Percentiles rank a stretch among this genome's conserved stretches.
Evolutionary conservation across 2,329 filamentous ascomycete species (phyloP).

Genomic region (Claviceps paspali): DNA sequence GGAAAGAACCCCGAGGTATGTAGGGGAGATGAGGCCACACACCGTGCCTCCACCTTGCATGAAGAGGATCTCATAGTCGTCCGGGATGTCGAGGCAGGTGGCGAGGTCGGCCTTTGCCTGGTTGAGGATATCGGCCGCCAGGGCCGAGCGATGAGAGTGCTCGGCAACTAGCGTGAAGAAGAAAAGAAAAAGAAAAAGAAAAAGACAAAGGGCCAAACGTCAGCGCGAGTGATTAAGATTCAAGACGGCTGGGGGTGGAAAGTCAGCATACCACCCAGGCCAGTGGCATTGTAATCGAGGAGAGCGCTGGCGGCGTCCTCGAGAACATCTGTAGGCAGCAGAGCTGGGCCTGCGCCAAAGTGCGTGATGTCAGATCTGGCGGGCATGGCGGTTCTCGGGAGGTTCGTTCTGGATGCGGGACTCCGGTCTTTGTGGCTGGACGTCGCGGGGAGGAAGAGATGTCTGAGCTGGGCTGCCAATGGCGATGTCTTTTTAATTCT

Average conservation of each 20-base stretch:
- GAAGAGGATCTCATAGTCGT: slow-evolving; percentile 77
- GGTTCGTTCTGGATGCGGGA: background rate
- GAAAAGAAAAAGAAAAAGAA: too few species aligned
- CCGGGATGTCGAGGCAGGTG: slow-evolving; percentile 64
- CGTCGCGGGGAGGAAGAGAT: too few species aligned
- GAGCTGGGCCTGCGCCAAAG: slow-evolving; percentile 84
- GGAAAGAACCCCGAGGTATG: too few species aligned
- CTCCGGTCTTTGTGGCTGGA: too few species aligned
- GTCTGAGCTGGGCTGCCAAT: too few species aligned
- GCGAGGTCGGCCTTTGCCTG: slow-evolving; percentile 61
- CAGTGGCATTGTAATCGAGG: slow-evolving; percentile 65
- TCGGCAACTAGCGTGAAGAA: slow-evolving; percentile 44
- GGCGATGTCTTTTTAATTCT: too few species aligned
- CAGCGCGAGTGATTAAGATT: too few species aligned
- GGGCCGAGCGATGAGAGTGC: slow-evolving; percentile 72
- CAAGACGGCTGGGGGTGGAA: too few species aligned
- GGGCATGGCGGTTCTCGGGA: background rate
- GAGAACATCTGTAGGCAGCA: slow-evolving; percentile 67
- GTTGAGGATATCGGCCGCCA: slow-evolving; percentile 65
- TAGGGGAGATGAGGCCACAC: background rate
- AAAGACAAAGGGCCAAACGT: too few species aligned
- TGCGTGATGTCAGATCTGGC: slow-evolving; percentile 57
- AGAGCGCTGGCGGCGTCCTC: slow-evolving; percentile 63
- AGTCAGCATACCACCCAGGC: slow-evolving; percentile 42
- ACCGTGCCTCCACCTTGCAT: slow-evolving; percentile 66